Percentiles rank a stretch among this genome's conserved stretches.
phyloP scores from a whole-genome alignment of 805 yeast species.

The Osmozyma mogii region DNA sequence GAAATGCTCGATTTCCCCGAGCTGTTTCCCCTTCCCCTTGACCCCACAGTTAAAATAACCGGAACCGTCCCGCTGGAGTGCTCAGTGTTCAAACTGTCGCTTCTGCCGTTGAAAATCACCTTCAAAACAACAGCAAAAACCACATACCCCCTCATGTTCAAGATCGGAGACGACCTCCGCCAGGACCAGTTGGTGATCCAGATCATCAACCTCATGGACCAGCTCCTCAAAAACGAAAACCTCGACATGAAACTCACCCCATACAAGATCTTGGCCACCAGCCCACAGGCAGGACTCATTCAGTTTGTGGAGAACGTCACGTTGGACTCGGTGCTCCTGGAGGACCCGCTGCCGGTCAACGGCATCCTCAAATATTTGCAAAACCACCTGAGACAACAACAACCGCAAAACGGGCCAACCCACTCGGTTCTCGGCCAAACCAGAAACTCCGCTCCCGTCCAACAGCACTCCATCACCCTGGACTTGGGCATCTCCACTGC shows the following conservation, averaged over 20 bases:
- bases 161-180: constrained; percentile 90
- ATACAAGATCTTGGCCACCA: constrained; percentile 83
- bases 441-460: constrained; percentile 25
- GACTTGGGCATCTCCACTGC: constrained; percentile 46
- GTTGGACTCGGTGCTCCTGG: constrained; percentile 62
- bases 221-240: constrained; percentile 77
- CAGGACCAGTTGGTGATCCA: constrained; percentile 98
- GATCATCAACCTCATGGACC: constrained; percentile 86
- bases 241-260: constrained; percentile 84
- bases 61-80: constrained; percentile 78
- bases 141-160: constrained; percentile 78
- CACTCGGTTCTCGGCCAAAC: constrained; percentile 8
- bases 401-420: constrained; percentile 10
- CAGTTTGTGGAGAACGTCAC: constrained; percentile 95
- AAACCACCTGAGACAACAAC: constrained; percentile 38
- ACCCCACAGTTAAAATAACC: constrained; percentile 65
- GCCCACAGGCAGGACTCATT: constrained; percentile 84
- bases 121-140: constrained; percentile 46
- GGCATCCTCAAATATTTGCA: constrained; percentile 69
- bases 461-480: constrained; percentile 27
- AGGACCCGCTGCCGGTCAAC: constrained; percentile 32
- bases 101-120: constrained; percentile 80
- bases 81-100: constrained; percentile 82
- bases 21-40: constrained; percentile 70
- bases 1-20: constrained; percentile 37